Base-by-base conservation (phyloP, 805 yeast genomes). In the Metschnikowia corniflorae region DNA sequence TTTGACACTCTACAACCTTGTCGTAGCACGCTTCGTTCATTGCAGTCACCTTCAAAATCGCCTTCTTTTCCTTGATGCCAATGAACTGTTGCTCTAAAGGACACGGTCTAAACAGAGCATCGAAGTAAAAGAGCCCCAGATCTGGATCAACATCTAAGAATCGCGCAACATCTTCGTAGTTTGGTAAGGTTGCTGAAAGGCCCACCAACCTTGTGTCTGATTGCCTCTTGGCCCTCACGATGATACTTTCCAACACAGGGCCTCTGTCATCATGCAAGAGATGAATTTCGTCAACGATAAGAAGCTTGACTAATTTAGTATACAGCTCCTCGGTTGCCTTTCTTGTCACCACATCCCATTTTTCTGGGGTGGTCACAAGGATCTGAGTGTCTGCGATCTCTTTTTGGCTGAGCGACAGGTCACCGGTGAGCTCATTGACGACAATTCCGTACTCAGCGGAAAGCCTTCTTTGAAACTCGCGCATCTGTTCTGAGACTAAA, bases 301-400 rank as follows among this genome's bases (percentile, higher is more conserved):
- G 60, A 16, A 91, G 68, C 26, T 76, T 71, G 1, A 87, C 93
- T 1, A 78, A 62, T 23, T 74, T 70, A 1, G 80, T 74, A 49
- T 80, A 82, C 16, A 82, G 75, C 2, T 77, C 66, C 42, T 85
- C 91, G 15, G 78, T 69, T 28, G 73, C 71, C 52, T 91, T 91
- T 63, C 98, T 73, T 0, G 96, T 89, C 12, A 89, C 81, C 15
- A 93, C 86, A 63, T 93, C 97, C 97, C 97, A 91, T 58, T 88
- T 91, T 55, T 93, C 98, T 0, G 97, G 97, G 0, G 98, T 91
- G 0, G 96, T 86, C 1, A 91, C 94, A 32, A 91, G 64, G 5
- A 91, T 61, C 50, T 91, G 96, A 0, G 96, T 83, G 29, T 80
- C 80, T 2, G 73, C 60, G 20, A 91, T 80, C 56, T 91, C 94